Evolutionary conservation across 176 grass and related monocot genomes (phyloP).

Genomic region (Triticum urartu): DNA sequence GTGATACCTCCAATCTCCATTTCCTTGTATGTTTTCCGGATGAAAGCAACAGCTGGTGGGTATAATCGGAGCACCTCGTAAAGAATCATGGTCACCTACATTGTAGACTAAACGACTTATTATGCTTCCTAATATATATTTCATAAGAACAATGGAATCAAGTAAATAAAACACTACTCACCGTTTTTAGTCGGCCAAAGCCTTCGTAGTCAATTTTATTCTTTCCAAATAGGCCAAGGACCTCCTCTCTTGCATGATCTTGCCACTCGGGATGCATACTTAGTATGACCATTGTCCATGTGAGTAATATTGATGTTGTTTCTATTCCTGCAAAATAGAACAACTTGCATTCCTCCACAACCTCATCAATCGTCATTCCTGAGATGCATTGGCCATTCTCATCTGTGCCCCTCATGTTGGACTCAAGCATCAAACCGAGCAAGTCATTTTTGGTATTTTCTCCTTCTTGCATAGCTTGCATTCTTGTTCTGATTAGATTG

Average conservation of each 20-base stretch:
- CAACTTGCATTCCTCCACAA: conserved; percentile 72
- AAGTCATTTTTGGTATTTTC: conserved; percentile 43
- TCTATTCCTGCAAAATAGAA: conserved; percentile 68
- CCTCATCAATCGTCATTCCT: conserved; percentile 48
- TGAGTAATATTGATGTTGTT: conserved; percentile 31
- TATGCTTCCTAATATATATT: no score
- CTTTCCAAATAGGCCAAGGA: conserved; percentile 47
- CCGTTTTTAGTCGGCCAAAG: conserved; percentile 52
- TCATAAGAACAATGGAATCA: no score
- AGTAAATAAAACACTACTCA: conserved; percentile 21
- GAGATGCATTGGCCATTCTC: conserved; percentile 30
- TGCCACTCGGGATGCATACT: conserved; percentile 74
- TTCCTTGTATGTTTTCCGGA: background rate
- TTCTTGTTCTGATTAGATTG: conserved; percentile 31
- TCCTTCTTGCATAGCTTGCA: conserved; percentile 23
- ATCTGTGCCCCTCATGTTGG: conserved; percentile 36
- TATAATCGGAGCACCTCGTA: conserved; percentile 69
- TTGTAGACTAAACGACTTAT: no score
- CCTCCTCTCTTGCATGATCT: conserved; percentile 55
- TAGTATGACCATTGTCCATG: conserved; percentile 62
- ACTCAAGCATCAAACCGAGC: conserved; percentile 50
- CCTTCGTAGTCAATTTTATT: conserved; percentile 38
- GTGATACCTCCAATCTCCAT: conserved; percentile 9
- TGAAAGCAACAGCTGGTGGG: conserved; percentile 9
- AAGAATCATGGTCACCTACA: conserved; percentile 71